phyloP scores from a whole-genome alignment of 169 alveolate species.

The Plasmodium knowlesi region DNA sequence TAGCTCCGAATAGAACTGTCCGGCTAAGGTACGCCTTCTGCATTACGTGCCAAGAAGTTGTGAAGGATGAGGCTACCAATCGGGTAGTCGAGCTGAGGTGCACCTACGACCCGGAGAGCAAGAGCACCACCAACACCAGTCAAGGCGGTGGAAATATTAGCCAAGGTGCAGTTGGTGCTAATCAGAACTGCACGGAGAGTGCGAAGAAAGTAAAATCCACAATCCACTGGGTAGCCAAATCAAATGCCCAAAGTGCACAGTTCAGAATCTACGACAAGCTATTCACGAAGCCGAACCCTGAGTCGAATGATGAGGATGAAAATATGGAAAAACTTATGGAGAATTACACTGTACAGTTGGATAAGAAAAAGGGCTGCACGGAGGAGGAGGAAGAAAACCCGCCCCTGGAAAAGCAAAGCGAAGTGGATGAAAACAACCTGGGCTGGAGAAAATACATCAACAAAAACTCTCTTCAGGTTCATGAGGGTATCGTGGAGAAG shows the following conservation, averaged over 20 bases:
- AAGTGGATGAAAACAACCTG: conserved; percentile 74
- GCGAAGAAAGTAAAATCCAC: conserved; percentile 87
- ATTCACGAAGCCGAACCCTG: conserved; percentile 87
- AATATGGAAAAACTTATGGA: conserved; percentile 4
- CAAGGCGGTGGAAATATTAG: conserved; percentile 27
- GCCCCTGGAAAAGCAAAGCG: conserved; percentile 77
- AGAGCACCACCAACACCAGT: conserved; percentile 79
- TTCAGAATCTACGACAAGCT: conserved; percentile 87
- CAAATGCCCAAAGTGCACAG: conserved; percentile 81
- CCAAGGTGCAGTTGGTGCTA: neutral
- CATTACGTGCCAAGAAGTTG: conserved; percentile 86
- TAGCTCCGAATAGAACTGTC: conserved; percentile 86
- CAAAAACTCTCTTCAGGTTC: conserved; percentile 81
- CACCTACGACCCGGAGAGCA: conserved; percentile 86
- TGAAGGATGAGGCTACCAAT: conserved; percentile 72
- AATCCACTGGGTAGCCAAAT: conserved; percentile 86
- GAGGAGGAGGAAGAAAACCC: conserved; percentile 5
- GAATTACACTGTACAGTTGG: neutral
- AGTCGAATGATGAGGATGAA: conserved; percentile 27
- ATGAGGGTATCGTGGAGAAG: conserved; percentile 79
- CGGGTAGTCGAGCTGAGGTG: conserved; percentile 80
- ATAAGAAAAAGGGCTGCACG: neutral
- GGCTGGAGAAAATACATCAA: conserved; percentile 87
- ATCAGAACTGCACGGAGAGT: neutral
- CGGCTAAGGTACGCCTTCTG: conserved; percentile 88